Base-by-base conservation (phyloP, 441 rosid species). In the Hura crepitans region DNA sequence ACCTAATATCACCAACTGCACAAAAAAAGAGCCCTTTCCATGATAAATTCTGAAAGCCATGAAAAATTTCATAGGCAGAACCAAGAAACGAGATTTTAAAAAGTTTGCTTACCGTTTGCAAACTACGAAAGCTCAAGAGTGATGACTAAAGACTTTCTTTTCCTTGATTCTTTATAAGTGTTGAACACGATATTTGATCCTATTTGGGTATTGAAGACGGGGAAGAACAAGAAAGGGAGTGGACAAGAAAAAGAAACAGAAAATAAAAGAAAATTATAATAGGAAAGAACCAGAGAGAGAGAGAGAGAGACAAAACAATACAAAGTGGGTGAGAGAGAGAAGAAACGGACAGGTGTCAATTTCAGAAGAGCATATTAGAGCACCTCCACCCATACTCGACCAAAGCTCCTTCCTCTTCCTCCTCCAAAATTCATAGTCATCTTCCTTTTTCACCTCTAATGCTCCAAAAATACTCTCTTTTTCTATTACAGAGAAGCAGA, bases 371-470 rank as follows among this genome's bases (percentile, higher is more conserved):
- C 79, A 72, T 63, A 75, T 59, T 67, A 70, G 66, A 82, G 86
- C 87, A 75, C 80, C 86, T 87, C 83, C 85, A 77, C 80, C 80
- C 84, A 66, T 74, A n/a, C n/a, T n/a, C n/a, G n/a, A n/a, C 79
- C 42, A 63, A 51, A 39, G 49, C 55, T 53, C 62, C 46, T n/a
- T 28, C 64, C 35, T 71, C 45, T 59, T 53, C 56, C 17, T 68
- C 42, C 77, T 73, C 77, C 73, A 64, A n/a, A n/a, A 69, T 61
- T 78, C 71, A 20, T 45, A 20, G 39, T 23, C 31, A 33, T 62
- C 69, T 8, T 27, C 12, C 15, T 39, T 65, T 49, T 49, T 49
- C 6, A n/a, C 50, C 2, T 3, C 50, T 14, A 18, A 46, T 46
- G 39, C 39, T 35, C 39, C 7, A 46, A 46, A 46, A 17, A 50